Conservation (phyloP, 345 rosid species). For the Linum tenue region DNA sequence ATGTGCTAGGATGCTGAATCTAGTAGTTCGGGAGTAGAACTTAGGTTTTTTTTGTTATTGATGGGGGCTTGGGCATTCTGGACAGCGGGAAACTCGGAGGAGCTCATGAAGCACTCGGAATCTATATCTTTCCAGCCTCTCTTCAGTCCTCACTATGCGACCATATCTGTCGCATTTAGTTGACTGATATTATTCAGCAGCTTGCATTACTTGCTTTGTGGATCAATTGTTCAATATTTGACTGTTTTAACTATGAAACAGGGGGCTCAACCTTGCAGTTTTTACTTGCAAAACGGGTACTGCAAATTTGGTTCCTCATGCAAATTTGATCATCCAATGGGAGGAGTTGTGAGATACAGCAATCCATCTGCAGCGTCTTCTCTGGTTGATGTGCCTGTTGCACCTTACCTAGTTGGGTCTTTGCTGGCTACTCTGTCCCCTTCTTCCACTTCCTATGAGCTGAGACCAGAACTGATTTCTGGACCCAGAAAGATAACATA, state of each 20-base stretch:
- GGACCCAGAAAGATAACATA: constrained; percentile 11
- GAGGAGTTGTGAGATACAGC: constrained; percentile 14
- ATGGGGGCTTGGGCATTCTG: too few relatives aligned
- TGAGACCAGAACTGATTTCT: constrained; percentile 16
- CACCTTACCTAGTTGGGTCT: constrained; percentile 20
- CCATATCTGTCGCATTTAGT: too few relatives aligned
- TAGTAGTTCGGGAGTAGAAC: too few relatives aligned
- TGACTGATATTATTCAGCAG: too few relatives aligned
- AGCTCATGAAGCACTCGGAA: too few relatives aligned
- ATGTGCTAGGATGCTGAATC: too few relatives aligned
- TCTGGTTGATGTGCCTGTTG: constrained; percentile 18
- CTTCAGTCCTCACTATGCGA: too few relatives aligned
- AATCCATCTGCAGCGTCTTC: constrained; percentile 16
- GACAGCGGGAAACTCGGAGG: too few relatives aligned
- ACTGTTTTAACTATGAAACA: constrained; percentile 4
- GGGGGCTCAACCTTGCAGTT: constrained; percentile 18
- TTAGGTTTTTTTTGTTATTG: too few relatives aligned
- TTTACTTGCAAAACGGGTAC: constrained; percentile 21
- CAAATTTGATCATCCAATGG: constrained; percentile 26
- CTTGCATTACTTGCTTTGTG: too few relatives aligned
- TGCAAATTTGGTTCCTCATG: constrained; percentile 25
- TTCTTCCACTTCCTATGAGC: constrained; percentile 22
- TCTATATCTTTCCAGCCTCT: too few relatives aligned
- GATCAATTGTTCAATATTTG: neutral
- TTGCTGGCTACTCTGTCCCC: constrained; percentile 17